Conservation (phyloP, 2,329 filamentous ascomycete genomes). For the Volutella citrinella region DNA sequence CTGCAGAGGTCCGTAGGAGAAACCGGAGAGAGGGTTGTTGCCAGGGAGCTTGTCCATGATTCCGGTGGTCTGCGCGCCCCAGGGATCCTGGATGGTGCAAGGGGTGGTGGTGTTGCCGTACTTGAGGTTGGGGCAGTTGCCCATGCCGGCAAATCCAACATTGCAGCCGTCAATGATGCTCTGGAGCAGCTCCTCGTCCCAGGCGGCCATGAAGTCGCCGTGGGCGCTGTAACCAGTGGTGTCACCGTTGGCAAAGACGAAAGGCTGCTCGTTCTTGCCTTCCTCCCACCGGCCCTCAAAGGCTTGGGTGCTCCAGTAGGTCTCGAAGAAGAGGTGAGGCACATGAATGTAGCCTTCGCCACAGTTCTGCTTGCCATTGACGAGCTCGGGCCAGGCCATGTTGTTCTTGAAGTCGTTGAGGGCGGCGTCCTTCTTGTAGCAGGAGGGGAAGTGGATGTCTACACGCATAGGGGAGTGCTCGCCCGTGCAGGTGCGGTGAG, state of each 20-base stretch:
- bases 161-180: constrained; percentile 66
- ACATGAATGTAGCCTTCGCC: constrained; percentile 52
- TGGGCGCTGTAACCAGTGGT: constrained; percentile 68
- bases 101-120: constrained; percentile 48
- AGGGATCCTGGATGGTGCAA: constrained; percentile 49
- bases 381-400: constrained; percentile 59
- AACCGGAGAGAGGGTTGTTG: constrained; percentile 52
- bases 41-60: constrained; percentile 51
- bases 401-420: constrained; percentile 61
- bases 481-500: constrained; percentile 65
- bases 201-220: constrained; percentile 71
- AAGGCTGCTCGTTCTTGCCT: constrained; percentile 55
- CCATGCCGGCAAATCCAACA: constrained; percentile 56
- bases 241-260: constrained; percentile 68
- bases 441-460: constrained; percentile 70
- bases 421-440: constrained; percentile 65
- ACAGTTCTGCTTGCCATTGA: constrained; percentile 51
- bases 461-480: constrained; percentile 59
- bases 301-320: constrained; percentile 57
- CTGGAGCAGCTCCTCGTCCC: constrained; percentile 64
- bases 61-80: constrained; percentile 44
- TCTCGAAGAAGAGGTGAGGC: constrained; percentile 57
- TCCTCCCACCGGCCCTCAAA: constrained; percentile 53
- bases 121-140: constrained; percentile 58
- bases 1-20: too few species aligned